These are phyloP conservation scores for Penicillium sp. DNA, from an alignment of 2,329 filamentous ascomycete genomes.

Conservation along the genomic window DNA sequence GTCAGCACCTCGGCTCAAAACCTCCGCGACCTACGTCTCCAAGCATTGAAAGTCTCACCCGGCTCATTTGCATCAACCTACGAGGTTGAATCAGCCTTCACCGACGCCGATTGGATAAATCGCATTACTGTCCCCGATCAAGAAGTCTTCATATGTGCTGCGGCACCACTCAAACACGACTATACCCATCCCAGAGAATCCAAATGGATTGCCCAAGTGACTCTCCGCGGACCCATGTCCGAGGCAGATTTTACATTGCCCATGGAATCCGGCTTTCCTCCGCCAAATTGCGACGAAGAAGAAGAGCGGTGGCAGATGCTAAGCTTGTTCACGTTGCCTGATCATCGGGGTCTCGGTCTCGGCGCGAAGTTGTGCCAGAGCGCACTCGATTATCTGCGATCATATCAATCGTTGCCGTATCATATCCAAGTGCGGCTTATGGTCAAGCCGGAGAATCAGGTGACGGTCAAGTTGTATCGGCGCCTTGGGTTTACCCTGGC, in stretches of 20 bases:
- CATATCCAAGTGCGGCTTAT: conserved; percentile 24
- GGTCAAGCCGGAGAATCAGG: conserved; percentile 26
- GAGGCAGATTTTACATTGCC: conserved; percentile 24
- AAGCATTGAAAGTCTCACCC: conserved; percentile 28
- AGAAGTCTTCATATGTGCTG: conserved; percentile 34
- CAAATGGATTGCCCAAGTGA: conserved; percentile 34
- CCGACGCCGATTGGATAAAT: conserved; percentile 26
- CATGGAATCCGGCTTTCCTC: conserved; percentile 23
- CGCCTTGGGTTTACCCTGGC: conserved; percentile 26
- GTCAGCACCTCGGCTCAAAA: conserved; percentile 10
- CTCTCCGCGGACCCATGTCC: conserved; percentile 29
- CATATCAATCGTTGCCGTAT: conserved; percentile 6
- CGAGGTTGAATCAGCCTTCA: conserved; percentile 29
- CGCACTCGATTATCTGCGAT: conserved; percentile 19
- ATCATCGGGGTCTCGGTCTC: conserved; percentile 32
- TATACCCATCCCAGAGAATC: conserved; percentile 4
- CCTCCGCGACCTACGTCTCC: conserved; percentile 25
- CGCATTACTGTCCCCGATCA: conserved; percentile 21
- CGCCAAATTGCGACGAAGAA: conserved; percentile 18
- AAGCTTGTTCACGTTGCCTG: conserved; percentile 33
- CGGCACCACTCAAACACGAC: not conserved
- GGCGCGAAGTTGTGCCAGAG: conserved; percentile 28
- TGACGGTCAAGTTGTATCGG: conserved; percentile 25
- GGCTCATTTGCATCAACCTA: conserved; percentile 34
- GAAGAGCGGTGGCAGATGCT: conserved; percentile 33